Evolutionary conservation across 495 filamentous ascomycete genomes (phyloP).

Genomic region (Diplogelasinospora grovesii): DNA sequence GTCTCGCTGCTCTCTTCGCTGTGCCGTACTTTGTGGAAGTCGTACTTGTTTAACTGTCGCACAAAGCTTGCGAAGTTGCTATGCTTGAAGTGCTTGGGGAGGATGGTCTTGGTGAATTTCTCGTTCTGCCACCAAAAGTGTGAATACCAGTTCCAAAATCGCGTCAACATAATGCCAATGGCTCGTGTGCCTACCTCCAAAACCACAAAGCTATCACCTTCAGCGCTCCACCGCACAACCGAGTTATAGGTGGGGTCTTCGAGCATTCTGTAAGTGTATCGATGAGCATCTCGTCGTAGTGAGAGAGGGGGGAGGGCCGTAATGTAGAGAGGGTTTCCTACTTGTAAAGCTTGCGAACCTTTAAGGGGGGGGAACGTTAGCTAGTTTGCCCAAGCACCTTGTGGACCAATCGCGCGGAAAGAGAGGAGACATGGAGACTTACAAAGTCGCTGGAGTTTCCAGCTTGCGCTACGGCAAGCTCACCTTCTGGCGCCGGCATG

Average conservation of each 20-base stretch:
- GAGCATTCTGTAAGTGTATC: slow-evolving; percentile 67
- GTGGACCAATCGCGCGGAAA: slow-evolving; percentile 2
- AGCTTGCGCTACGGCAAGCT: slow-evolving; percentile 31
- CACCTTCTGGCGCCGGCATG: slow-evolving; percentile 39
- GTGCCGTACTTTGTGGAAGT: slow-evolving; percentile 98
- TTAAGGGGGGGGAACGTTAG: slow-evolving; percentile 12
- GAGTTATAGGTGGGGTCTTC: slow-evolving; percentile 89
- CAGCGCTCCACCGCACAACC: slow-evolving; percentile 92
- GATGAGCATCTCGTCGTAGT: slow-evolving; percentile 11
- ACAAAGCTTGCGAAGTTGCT: slow-evolving; percentile 99
- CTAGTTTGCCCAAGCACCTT: slow-evolving; percentile 6
- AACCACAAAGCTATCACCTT: slow-evolving; percentile 94
- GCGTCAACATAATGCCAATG: not conserved
- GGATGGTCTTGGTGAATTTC: slow-evolving; percentile 94
- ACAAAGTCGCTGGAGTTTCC: slow-evolving; percentile 47
- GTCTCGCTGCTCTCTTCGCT: slow-evolving; percentile 91
- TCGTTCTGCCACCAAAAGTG: slow-evolving; percentile 60
- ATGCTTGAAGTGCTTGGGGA: slow-evolving; percentile 98
- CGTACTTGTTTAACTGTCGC: slow-evolving; percentile 97
- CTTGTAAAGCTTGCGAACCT: slow-evolving; percentile 99
- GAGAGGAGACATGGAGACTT: slow-evolving; percentile 14
- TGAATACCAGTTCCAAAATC: not conserved
- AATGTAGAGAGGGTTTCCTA: slow-evolving; percentile 37
- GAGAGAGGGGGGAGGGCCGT: slow-evolving; percentile 4
- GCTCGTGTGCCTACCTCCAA: slow-evolving; percentile 63